These are phyloP conservation scores for Fremontodendron californicum DNA, from an alignment of 345 rosid species.

Conservation along the genomic window DNA sequence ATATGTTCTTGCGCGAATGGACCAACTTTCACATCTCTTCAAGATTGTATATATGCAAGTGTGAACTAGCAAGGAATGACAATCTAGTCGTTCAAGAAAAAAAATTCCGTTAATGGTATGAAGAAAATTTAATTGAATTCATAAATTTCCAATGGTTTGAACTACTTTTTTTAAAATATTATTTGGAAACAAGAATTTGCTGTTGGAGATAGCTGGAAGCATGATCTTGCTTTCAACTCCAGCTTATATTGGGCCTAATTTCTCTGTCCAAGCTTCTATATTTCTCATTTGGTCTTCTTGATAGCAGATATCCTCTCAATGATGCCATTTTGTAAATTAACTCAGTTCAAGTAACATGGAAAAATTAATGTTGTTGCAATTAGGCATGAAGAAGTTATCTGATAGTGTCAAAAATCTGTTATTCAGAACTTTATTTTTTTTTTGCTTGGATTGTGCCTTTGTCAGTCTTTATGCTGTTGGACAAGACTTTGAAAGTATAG, in stretches of 20 bases:
- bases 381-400: not conserved
- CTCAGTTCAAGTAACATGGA: not conserved
- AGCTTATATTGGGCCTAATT: not conserved
- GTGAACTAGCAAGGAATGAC: not conserved
- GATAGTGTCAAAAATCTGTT: not conserved
- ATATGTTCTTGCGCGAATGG: slow-evolving; percentile 14
- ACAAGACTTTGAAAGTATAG: not conserved
- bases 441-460: not conserved
- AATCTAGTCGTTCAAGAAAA: not conserved
- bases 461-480: not conserved
- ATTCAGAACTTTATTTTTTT: not conserved
- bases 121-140: not conserved
- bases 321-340: not conserved
- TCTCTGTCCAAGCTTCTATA: not conserved
- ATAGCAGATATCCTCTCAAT: not conserved
- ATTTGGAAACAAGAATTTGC: not conserved
- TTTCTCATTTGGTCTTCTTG: not conserved
- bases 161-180: not conserved
- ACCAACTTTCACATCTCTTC: slow-evolving; percentile 9
- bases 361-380: not conserved
- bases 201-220: not conserved
- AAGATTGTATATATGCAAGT: not conserved
- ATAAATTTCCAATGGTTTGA: not conserved
- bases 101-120: not conserved
- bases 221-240: not conserved